Evolutionary conservation across 2,329 filamentous ascomycete genomes (phyloP).

Genomic region (Nannizziopsis arthrosporioides): DNA sequence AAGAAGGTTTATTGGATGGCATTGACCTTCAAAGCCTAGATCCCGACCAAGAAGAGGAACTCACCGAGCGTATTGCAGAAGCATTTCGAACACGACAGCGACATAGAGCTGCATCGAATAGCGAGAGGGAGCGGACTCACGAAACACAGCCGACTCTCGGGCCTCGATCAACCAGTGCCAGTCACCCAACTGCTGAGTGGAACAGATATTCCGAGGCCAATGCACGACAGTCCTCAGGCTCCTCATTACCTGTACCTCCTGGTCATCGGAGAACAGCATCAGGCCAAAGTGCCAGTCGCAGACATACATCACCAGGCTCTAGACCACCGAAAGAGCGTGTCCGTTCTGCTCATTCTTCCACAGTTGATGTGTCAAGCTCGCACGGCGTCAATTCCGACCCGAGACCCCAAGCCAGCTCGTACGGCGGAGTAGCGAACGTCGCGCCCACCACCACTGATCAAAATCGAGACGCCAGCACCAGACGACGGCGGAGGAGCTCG

Average conservation of each 20-base stretch:
- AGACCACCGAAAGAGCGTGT: not conserved
- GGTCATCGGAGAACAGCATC: conserved; percentile 28
- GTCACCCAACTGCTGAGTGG: not conserved
- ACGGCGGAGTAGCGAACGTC: not conserved
- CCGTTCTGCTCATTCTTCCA: conserved; percentile 1
- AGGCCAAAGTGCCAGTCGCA: conserved; percentile 25
- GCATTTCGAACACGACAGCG: conserved; percentile 66
- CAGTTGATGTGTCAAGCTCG: conserved; percentile 1
- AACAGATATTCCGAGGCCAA: not conserved
- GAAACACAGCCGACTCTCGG: not conserved
- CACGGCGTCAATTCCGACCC: not conserved
- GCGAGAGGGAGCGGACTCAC: not conserved
- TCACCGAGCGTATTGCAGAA: conserved; percentile 81
- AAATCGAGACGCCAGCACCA: not conserved
- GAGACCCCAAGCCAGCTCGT: not conserved
- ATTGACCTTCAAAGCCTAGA: conserved; percentile 83
- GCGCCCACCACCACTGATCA: not conserved
- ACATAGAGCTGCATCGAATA: conserved; percentile 18
- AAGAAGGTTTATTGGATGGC: conserved; percentile 76
- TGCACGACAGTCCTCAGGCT: conserved; percentile 25
- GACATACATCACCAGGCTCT: conserved; percentile 24
- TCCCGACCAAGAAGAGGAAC: conserved; percentile 70
- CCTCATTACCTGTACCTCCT: conserved; percentile 18
- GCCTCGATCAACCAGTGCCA: not conserved
- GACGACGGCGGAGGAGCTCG: conserved; percentile 2